A percentile compares a stretch with the other conserved stretches of the same genome.
Conservation (phyloP, 192 early-diverging fungal genomes). For the Coemansia sp. region DNA sequence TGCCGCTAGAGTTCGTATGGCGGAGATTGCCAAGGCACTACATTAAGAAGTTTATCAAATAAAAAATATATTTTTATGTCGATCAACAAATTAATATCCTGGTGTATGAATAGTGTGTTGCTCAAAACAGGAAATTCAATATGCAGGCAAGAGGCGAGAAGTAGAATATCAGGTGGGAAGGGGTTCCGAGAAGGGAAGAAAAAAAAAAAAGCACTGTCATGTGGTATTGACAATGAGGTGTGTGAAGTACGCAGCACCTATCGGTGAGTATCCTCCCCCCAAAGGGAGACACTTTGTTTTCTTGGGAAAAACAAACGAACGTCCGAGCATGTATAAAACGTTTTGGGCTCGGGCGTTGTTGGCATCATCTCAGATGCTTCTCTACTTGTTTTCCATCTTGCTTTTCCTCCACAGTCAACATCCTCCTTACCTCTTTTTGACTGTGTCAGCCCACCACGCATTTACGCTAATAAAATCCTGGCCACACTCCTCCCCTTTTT, state of each 20-base stretch:
- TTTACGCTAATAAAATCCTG: neutral
- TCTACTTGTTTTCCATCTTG: neutral
- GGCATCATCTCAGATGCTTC: neutral
- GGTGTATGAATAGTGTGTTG: neutral
- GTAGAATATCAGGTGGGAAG: neutral
- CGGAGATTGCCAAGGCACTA: conserved; percentile 11
- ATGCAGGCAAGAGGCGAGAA: neutral
- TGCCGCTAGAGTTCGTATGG: conserved; percentile 20
- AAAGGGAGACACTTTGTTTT: neutral
- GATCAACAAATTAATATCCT: conserved; percentile 3
- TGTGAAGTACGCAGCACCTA: neutral
- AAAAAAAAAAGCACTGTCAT: neutral
- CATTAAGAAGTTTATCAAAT: neutral
- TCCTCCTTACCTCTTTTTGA: neutral
- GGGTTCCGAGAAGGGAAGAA: neutral
- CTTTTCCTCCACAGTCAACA: neutral
- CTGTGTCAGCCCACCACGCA: neutral
- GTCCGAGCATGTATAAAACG: neutral
- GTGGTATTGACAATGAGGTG: neutral
- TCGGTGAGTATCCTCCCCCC: neutral
- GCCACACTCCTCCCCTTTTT: neutral
- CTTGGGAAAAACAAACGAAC: neutral
- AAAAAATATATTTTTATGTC: neutral
- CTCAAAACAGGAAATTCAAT: neutral
- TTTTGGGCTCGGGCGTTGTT: neutral